A percentile compares a stretch with the other conserved stretches of the same genome.
These are phyloP conservation scores for Penicillium maclennaniae DNA, from an alignment of 495 filamentous ascomycete genomes.

Conservation along the genomic window DNA sequence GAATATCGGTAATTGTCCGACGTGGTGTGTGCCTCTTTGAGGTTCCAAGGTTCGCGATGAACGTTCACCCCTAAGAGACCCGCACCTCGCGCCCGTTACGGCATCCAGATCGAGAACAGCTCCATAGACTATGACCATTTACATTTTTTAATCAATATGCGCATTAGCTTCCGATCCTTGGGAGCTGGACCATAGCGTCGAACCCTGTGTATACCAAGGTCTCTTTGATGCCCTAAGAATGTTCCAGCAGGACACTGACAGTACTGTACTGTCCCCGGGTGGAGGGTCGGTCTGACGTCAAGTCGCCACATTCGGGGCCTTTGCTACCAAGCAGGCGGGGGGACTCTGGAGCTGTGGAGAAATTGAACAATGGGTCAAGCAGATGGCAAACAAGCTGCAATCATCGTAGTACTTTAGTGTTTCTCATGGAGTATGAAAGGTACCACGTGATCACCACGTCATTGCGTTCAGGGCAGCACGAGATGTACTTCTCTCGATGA, in stretches of 20 bases:
- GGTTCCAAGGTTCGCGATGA: neutral
- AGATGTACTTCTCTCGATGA: neutral
- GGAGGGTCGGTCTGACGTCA: slow-evolving; percentile 23
- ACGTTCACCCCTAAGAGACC: neutral
- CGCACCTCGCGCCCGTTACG: neutral
- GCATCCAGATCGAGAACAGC: neutral
- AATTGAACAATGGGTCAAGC: neutral
- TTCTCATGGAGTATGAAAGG: neutral
- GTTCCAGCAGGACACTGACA: neutral
- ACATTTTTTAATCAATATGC: neutral
- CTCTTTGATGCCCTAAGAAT: neutral
- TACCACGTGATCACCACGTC: slow-evolving; percentile 13
- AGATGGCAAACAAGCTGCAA: neutral
- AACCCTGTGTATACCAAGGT: neutral
- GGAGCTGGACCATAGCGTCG: neutral
- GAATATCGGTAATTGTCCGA: neutral
- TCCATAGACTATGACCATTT: neutral
- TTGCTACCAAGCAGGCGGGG: neutral
- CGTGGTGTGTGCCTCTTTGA: neutral
- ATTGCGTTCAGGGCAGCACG: slow-evolving; percentile 1
- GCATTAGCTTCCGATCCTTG: neutral
- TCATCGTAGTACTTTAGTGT: neutral
- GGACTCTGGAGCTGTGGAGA: slow-evolving; percentile 11
- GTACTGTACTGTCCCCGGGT: neutral
- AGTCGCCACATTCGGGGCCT: slow-evolving; percentile 20